phyloP scores from a whole-genome alignment of 1,284 basidiomycete species.

The Termitomyces sp. region DNA sequence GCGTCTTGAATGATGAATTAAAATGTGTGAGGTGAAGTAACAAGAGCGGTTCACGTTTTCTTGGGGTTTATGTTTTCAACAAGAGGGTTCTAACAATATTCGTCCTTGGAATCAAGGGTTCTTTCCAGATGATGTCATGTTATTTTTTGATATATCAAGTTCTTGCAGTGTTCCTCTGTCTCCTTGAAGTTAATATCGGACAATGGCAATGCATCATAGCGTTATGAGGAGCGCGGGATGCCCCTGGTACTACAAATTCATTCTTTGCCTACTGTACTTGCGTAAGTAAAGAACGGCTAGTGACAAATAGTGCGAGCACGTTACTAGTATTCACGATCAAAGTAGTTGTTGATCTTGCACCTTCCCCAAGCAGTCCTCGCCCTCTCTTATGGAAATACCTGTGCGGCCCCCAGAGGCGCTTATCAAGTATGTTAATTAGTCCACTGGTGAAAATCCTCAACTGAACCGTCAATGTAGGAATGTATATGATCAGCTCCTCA shows the following conservation, averaged over 20 bases:
- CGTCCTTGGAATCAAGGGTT: too few relatives aligned
- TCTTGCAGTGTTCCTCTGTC: neutral
- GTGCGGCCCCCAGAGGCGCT: constrained; percentile 12
- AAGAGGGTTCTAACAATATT: too few relatives aligned
- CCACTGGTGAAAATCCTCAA: neutral
- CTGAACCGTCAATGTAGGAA: constrained; percentile 34
- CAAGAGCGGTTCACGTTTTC: neutral
- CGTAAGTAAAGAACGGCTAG: neutral
- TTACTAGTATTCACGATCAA: neutral
- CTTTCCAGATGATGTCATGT: neutral
- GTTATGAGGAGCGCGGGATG: neutral
- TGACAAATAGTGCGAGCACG: neutral
- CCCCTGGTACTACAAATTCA: neutral
- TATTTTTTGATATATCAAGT: neutral
- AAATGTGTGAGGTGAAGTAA: too few relatives aligned
- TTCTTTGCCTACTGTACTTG: neutral
- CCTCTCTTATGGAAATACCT: constrained; percentile 7
- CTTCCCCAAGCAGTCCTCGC: neutral
- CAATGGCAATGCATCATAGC: neutral
- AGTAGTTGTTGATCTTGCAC: neutral
- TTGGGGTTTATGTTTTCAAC: too few relatives aligned
- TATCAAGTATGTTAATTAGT: constrained; percentile 16
- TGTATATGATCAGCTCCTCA: constrained; percentile 59
- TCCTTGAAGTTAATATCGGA: neutral
- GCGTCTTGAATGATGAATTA: too few relatives aligned